Base-by-base conservation (phyloP, 495 filamentous ascomycete species). In the Chaetomium cochliodes region DNA sequence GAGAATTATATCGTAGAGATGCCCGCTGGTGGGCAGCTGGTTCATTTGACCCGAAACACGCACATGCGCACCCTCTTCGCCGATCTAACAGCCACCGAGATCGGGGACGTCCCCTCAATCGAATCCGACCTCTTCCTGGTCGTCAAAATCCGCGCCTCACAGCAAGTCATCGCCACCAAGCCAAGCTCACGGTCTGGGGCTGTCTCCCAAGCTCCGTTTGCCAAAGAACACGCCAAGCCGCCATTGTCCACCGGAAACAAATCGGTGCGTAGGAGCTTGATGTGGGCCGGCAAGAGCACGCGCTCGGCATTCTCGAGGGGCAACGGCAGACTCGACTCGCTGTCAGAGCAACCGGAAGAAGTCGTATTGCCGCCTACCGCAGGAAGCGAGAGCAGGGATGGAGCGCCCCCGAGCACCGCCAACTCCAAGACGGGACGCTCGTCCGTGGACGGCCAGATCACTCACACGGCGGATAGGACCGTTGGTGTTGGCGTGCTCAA, bases 51-150 rank as follows among this genome's bases (percentile, higher is more conserved):
- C 4, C 83, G 84, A 67, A 82, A 82, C 65, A 80, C 82, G 60
- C 88, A 86, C 71, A 81, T 92, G 74, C 92, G 89, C 70, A 96
- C 92, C 1, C 76, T 99, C 13, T 97, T 98, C 72, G 88, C 90
- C 18, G 91, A 97, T 65, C 78, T 98, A 18, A 87, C 87, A 28
- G 82, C 90, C 1, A 82, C 84, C 54, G 96, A 99, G 74, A 88
- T 96, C 67, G 92, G 92, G 25, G 91, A 96, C 63, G 85, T 83
- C 4, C 82, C 87, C 4, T 81, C 86, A 26, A 81, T 80, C 53
- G 85, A 86, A 3, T 81, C 81, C 12, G 86, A 92, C 54, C 73
- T 97, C 30, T 98, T 88, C 71, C 80, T 98, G 1, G 86, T 97
- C n/a, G 89, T 92, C 58, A 90, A 90, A 65, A 84, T 97, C 30